These are phyloP conservation scores for Colletotrichum sidae DNA, from an alignment of 2,329 filamentous ascomycete genomes.

Conservation along the genomic window DNA sequence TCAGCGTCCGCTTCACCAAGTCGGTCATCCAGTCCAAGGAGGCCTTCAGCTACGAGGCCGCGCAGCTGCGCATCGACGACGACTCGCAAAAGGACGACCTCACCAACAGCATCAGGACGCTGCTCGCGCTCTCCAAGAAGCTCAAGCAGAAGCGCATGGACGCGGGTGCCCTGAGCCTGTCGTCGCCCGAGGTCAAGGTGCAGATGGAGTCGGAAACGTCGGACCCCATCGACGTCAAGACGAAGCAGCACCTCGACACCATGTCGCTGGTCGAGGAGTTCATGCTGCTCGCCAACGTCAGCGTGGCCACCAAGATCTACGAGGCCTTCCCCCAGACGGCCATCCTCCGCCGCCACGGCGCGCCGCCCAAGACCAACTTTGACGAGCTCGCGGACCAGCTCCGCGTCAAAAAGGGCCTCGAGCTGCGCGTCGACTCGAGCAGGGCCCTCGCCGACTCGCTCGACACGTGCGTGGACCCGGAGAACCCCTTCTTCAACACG, in stretches of 20 bases:
- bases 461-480: conserved; percentile 82
- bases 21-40: conserved; percentile 97
- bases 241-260: conserved; percentile 92
- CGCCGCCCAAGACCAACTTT: conserved; percentile 95
- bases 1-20: conserved; percentile 91
- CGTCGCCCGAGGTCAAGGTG: conserved; percentile 97
- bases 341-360: conserved; percentile 89
- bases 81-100: conserved; percentile 87
- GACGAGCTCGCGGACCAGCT: conserved; percentile 93
- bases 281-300: conserved; percentile 98
- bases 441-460: conserved; percentile 94
- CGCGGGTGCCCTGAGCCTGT: conserved; percentile 92
- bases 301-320: conserved; percentile 91
- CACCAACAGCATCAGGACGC: conserved; percentile 86
- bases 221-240: conserved; percentile 95
- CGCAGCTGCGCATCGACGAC: conserved; percentile 94
- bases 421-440: conserved; percentile 86
- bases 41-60: conserved; percentile 97
- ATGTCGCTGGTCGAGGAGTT: conserved; percentile 99
- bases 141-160: conserved; percentile 96
- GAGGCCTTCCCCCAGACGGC: conserved; percentile 94
- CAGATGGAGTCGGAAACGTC: conserved; percentile 96
- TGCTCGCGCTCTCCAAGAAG: conserved; percentile 91
- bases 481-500: conserved; percentile 97
- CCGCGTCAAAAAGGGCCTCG: conserved; percentile 84